Base-by-base conservation (phyloP, 495 filamentous ascomycete species). In the Penicillium diatomitis region DNA sequence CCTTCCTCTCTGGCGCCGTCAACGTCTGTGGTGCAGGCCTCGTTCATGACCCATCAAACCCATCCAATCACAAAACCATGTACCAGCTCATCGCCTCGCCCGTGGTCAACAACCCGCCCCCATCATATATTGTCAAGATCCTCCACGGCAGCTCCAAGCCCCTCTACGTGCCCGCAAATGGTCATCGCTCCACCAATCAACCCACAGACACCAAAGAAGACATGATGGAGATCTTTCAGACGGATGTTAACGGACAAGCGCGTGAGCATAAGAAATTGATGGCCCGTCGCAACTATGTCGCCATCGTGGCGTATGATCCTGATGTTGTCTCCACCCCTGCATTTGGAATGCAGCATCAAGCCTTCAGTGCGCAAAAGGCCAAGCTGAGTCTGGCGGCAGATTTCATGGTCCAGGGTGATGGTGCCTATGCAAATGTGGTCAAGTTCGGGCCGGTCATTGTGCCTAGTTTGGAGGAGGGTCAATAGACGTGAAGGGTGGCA, bases 171-270 rank as follows among this genome's bases (percentile, higher is more conserved):
- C 94, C 92, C 2, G 76, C 77, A 39, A 98, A 98, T 66, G 94
- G 94, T 12, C 86, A 94, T 62, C 84, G 87, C 52, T 85, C 81
- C 12, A 72, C 72, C 2, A 44, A 64, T 0, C 63, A 69, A 28
- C 71, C 72, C 0, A 68, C 68, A 27, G 92, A 98, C 61, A 98
- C 92, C 35, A 98, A 98, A 65, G 92, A 98, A 67, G 92, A 98
- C 63, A 98, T 98, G 92, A 90, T 97, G 83, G 92, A 98, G 70
- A 88, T 98, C 54, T 98, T 98, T 77, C 84, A 90, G 62, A 83
- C 77, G 6, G 92, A 98, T 57, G 86, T 91, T 11, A 85, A 79
- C 44, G 90, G 94, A 9, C 71, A 79, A 30, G 69, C 81, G 1
- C 75, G 94, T 28, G 92, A 98, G 67, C 71, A 86, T 53, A 87